Evolutionary conservation across 2,329 filamentous ascomycete genomes (phyloP).

Genomic region (Aureobasidium sp.): DNA sequence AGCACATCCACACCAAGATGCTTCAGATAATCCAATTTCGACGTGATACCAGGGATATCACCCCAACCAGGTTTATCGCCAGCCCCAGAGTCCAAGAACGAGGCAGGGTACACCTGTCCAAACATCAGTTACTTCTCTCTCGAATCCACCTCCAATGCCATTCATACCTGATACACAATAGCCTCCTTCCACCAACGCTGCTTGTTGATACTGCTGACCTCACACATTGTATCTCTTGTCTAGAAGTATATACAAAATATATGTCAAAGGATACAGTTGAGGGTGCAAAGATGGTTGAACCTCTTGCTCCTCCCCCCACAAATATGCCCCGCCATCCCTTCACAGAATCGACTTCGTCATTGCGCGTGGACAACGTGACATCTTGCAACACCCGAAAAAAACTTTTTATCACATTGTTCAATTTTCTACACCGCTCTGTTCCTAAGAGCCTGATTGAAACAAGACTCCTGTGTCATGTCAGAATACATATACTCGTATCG

Average conservation of each 20-base stretch:
- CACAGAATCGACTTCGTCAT: not conserved
- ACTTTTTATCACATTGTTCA: not conserved
- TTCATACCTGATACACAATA: conserved; percentile 25
- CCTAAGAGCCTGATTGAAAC: too few species aligned
- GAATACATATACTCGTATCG: too few species aligned
- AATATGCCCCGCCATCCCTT: not conserved
- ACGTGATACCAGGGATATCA: conserved; percentile 57
- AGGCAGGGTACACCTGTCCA: conserved; percentile 48
- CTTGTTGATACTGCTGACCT: not conserved
- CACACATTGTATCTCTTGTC: not conserved
- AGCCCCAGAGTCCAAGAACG: conserved; percentile 50
- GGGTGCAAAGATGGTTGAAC: not conserved
- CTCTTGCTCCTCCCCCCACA: not conserved
- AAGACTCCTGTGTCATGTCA: too few species aligned
- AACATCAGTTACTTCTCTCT: not conserved
- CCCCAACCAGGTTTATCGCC: conserved; percentile 48
- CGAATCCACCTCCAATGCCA: not conserved
- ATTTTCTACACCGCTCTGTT: not conserved
- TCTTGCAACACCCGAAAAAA: not conserved
- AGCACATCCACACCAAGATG: conserved; percentile 54
- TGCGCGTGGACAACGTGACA: not conserved
- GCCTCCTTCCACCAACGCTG: conserved; percentile 32
- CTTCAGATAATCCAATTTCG: conserved; percentile 56
- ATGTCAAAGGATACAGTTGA: not conserved
- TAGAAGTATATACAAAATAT: not conserved